Percentiles rank a stretch among this genome's conserved stretches.
Evolutionary conservation across 2,329 filamentous ascomycete species (phyloP).

Genomic region (Aspergillus calidoustus): DNA sequence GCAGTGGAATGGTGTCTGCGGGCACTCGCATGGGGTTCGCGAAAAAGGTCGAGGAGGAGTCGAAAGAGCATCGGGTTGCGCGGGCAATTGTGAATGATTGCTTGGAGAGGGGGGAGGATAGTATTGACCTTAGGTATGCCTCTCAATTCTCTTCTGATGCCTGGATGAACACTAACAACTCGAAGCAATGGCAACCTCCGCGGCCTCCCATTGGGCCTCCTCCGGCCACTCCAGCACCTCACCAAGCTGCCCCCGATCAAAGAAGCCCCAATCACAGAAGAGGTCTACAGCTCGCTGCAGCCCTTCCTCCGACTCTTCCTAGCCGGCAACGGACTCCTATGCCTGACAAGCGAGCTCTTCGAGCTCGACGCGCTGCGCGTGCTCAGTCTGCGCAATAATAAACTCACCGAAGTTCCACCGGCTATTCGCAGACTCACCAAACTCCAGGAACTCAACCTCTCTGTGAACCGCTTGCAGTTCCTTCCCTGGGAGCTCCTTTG

Average conservation of each 20-base stretch:
- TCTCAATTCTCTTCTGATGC: not conserved
- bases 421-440: slow-evolving; percentile 47
- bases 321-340: slow-evolving; percentile 45
- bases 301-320: slow-evolving; percentile 51
- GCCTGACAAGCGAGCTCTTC: slow-evolving; percentile 47
- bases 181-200: slow-evolving; percentile 38
- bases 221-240: slow-evolving; percentile 44
- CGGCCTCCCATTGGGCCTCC: slow-evolving; percentile 37
- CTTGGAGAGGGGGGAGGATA: slow-evolving; percentile 50
- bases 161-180: slow-evolving; percentile 5
- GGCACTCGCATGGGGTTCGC: slow-evolving; percentile 19
- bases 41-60: slow-evolving; percentile 32
- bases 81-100: slow-evolving; percentile 45
- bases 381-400: slow-evolving; percentile 53
- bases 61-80: slow-evolving; percentile 43
- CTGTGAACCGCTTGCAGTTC: slow-evolving; percentile 47
- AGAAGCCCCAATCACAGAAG: slow-evolving; percentile 41
- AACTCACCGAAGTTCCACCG: slow-evolving; percentile 46
- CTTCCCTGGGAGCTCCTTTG: slow-evolving; percentile 53
- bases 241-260: slow-evolving; percentile 44
- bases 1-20: not conserved
- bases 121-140: slow-evolving; percentile 52
- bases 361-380: slow-evolving; percentile 47
- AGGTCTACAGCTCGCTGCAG: slow-evolving; percentile 44
- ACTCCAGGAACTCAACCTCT: slow-evolving; percentile 51